Base-by-base conservation (phyloP, 257 asterid genomes). In the Scutellaria baicalensis region DNA sequence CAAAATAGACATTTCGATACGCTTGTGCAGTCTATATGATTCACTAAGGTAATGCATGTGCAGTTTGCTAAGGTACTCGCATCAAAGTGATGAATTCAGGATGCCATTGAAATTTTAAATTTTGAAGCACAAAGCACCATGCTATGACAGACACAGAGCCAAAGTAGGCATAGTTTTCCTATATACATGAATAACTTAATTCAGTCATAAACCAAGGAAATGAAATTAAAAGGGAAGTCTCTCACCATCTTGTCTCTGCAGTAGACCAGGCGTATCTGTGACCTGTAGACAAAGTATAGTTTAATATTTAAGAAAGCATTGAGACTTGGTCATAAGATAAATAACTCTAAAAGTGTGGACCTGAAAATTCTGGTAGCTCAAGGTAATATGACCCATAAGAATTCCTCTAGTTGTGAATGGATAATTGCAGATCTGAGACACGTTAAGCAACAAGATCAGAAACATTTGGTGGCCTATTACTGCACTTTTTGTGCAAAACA, bases 391-490 rank as follows among this genome's bases (percentile, higher is more conserved):
- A 50, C 99, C 99, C 99, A 93, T 91, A 75, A 93, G 79, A 80
- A 93, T 89, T 78, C 97, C 97, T 78, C 97, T 81, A 11, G 99
- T 93, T 68, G 99, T 93, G 85, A 93, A 93, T 33, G 99, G 97
- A 82, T 93, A 93, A 72, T 93, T 93, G 93, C 97, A 93, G 35
- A 93, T 71, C 96, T 93, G 87, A 74, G 57, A 6, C 71, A 59
- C 33, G 39, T 73, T 42, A 59, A 75, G 62, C 47, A 59, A 20
- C 40, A 64, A 64, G 51, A 59, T 65, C 44, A 71, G 42, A 42
- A 59, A 13, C 33, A 45, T 21, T 18, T 52, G 59, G 74, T 49
- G 57, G 48, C 55, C 23, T 60, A 20, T 59, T 64, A 49, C 51
- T 51, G 70, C 48, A 55, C 20, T 5, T 49, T 31, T 27, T 27